Evolutionary conservation across 75 land plant genomes (phyloP), one percentile per base, ranked within the genome.

Genomic region (Cunninghamia lanceolata): DNA sequence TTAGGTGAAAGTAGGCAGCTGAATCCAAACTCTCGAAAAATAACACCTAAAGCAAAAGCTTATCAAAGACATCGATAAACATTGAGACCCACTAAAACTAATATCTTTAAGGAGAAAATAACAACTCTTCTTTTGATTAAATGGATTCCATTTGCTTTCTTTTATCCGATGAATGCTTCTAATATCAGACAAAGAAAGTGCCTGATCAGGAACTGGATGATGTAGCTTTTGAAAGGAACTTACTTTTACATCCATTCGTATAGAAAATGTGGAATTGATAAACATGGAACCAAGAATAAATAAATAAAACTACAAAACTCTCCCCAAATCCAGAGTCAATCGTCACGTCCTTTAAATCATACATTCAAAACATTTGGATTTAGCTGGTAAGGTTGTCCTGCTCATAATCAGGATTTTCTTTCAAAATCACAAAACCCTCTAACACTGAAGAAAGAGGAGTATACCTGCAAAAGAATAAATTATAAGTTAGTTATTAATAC

Each of bases 401-500:
- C 79, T 89, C 86, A 68, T 96, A 97, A 32, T 97, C 99, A 50
- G 99, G 99, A 85, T 97, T 97, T 78, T 93, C 96, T 84, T 92
- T 94, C 83, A 97, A 89, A 70, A 97, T 95, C 32, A 97, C 99
- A 87, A 95, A 96, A 14, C 99, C 98, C 85, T 97, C 99, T 17
- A 97, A 88, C 9, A 95, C 92, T 38, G 98, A 94, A 4, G 99
- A 92, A 16, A 97, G 88, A 1, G 98, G 99, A 59, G 94, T 93
- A 75, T 97, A 97, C 88, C 99, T 97, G 95, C 80, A 88, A 85
- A 74, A 87, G 4, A 21, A 7, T 38, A 42, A 42, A 42, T 40
- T 50, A 68, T 30, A 47, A 43, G 42, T 19, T 42, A 46, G 71
- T 47, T 34, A 85, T 28, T 25, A 85, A 66, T 38, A 39, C 47